Percentiles rank a stretch among this genome's conserved stretches.
Evolutionary conservation across 2,329 filamentous ascomycete species (phyloP).

Genomic region (Epichloe glyceriae): DNA sequence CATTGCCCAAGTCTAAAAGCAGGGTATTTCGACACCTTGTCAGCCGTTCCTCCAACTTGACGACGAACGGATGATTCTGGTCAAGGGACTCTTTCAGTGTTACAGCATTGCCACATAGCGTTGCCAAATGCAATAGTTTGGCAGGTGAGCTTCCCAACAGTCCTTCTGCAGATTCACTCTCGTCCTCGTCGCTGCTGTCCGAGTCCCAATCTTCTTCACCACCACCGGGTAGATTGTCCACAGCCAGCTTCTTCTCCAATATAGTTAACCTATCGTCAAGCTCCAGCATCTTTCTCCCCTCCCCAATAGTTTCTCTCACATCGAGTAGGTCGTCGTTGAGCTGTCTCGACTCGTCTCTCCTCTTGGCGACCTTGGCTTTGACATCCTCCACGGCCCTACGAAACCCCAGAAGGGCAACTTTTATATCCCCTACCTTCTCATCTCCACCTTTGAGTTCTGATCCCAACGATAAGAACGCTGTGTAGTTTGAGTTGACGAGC

Average conservation of each 20-base stretch:
- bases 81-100: slow-evolving; percentile 31
- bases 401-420: slow-evolving; percentile 78
- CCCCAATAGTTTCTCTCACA: slow-evolving; percentile 51
- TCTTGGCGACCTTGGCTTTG: slow-evolving; percentile 48
- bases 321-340: slow-evolving; percentile 53
- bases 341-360: slow-evolving; percentile 47
- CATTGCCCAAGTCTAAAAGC: slow-evolving; percentile 40
- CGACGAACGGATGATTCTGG: slow-evolving; percentile 34
- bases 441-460: slow-evolving; percentile 74
- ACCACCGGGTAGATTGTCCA: slow-evolving; percentile 27
- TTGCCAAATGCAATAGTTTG: slow-evolving; percentile 32
- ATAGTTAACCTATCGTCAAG: slow-evolving; percentile 48
- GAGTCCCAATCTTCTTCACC: slow-evolving; percentile 12
- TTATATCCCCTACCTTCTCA: slow-evolving; percentile 80
- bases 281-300: slow-evolving; percentile 51
- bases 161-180: slow-evolving; percentile 16
- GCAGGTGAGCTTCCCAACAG: slow-evolving; percentile 33
- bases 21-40: slow-evolving; percentile 42
- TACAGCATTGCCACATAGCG: slow-evolving; percentile 30
- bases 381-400: slow-evolving; percentile 68
- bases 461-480: slow-evolving; percentile 76
- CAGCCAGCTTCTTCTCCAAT: slow-evolving; percentile 49
- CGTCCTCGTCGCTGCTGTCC: slow-evolving; percentile 28
- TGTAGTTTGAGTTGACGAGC: slow-evolving; percentile 90
- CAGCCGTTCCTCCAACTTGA: slow-evolving; percentile 39